phyloP scores from a whole-genome alignment of 2,329 filamentous ascomycete species.

The Leptoxyphium fumago region DNA sequence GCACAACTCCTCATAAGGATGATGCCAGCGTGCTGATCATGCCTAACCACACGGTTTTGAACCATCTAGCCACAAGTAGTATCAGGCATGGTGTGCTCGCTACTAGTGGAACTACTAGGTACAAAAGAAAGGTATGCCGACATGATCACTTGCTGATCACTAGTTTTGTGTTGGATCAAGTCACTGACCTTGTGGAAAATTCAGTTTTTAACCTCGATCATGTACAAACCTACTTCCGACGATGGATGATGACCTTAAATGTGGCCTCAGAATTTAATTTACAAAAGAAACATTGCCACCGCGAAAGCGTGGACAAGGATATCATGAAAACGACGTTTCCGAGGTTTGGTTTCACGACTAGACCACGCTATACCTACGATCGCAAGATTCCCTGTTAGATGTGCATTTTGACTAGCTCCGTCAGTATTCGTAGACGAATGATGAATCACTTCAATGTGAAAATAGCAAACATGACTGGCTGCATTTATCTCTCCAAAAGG shows the following conservation, averaged over 20 bases:
- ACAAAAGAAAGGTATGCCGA: slow-evolving; percentile 67
- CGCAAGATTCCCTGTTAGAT: too few relatives aligned
- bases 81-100: slow-evolving; percentile 95
- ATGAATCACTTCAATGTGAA: too few relatives aligned
- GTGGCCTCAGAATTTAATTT: too few relatives aligned
- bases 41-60: slow-evolving; percentile 93
- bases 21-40: slow-evolving; percentile 94
- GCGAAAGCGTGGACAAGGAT: neutral
- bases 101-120: slow-evolving; percentile 92
- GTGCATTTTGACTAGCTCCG: too few relatives aligned
- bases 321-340: neutral
- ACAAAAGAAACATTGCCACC: too few relatives aligned
- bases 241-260: slow-evolving; percentile 11
- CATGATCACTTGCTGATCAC: neutral
- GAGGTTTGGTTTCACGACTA: too few relatives aligned
- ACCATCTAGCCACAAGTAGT: slow-evolving; percentile 91
- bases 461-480: too few relatives aligned
- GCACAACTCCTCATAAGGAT: slow-evolving; percentile 83
- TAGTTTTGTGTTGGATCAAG: neutral
- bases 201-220: slow-evolving; percentile 91
- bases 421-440: too few relatives aligned
- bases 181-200: neutral
- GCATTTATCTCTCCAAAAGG: too few relatives aligned
- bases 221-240: slow-evolving; percentile 74
- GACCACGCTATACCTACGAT: too few relatives aligned